Evolutionary conservation across 2,329 filamentous ascomycete species (phyloP).

Genomic region (Cladosporium sp.): DNA sequence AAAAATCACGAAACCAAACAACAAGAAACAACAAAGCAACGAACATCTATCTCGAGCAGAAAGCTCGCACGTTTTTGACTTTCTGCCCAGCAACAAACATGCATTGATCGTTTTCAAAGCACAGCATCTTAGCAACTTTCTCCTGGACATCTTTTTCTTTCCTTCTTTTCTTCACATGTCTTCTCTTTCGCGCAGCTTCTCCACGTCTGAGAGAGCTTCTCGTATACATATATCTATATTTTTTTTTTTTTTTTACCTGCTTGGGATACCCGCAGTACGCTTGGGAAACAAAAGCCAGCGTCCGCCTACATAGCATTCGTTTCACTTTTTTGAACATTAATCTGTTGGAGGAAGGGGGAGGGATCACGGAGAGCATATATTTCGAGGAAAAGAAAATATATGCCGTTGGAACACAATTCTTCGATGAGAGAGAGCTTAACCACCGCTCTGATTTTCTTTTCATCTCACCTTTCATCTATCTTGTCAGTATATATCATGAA

Average conservation of each 20-base stretch:
- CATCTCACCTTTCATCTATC: no score
- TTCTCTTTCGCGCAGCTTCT: no score
- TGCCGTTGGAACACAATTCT: no score
- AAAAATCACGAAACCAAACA: background rate
- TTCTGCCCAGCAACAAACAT: background rate
- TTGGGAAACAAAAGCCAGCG: background rate
- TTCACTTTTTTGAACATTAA: background rate
- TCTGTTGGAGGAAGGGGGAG: background rate
- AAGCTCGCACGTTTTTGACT: background rate
- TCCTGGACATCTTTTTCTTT: background rate
- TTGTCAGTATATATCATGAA: no score
- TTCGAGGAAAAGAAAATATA: no score
- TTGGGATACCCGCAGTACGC: background rate
- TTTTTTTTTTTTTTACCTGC: background rate
- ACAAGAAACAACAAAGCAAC: background rate
- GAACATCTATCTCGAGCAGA: background rate
- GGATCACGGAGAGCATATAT: no score
- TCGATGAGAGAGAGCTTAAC: no score
- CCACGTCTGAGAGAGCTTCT: background rate
- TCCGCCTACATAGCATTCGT: background rate
- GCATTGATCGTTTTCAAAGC: slow-evolving; percentile 6
- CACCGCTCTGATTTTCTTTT: no score
- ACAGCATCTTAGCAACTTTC: slow-evolving; percentile 3
- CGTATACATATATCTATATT: background rate
- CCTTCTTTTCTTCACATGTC: background rate